Evolutionary conservation across 1,284 basidiomycete species (phyloP), one percentile per base, ranked within the genome.

Genomic region (Rhizoctonia solani): DNA sequence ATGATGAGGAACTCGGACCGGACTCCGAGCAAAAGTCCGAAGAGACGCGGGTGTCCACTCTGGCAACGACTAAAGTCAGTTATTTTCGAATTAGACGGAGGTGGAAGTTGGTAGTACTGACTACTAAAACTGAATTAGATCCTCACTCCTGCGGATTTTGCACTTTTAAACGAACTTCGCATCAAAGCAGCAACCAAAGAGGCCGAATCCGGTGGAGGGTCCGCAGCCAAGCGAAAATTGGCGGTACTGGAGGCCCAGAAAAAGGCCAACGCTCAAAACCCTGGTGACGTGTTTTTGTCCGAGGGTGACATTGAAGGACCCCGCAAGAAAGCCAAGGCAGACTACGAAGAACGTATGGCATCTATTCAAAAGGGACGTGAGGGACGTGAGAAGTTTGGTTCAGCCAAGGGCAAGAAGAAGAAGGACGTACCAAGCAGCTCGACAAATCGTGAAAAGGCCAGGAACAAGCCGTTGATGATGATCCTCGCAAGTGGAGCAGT

Each of bases 61-160:
- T 92, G 52, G 92, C 90, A 3, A 93, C 88, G 1, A 90, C 89
- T 29, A 93, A 93, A 79, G 92, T 87, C 68, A 16, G 76, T n/a
- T n/a, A n/a, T n/a, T n/a, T 70, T 71, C 34, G 29, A 54, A 37
- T 41, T 1, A 4, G n/a, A n/a, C n/a, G n/a, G n/a, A n/a, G n/a
- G n/a, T n/a, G n/a, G n/a, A n/a, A n/a, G n/a, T n/a, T n/a, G n/a
- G n/a, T n/a, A n/a, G n/a, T n/a, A 68, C 30, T 23, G 13, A 16
- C 23, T 42, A 29, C 56, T 55, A 16, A 56, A 29, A 23, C 46
- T 19, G 16, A 39, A 19, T 4, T 49, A 95, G 93, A 99, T 99
- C 74, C 86, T 99, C 37, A 99, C 97, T 0, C 97, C 97, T 0
- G 95, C 95, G 29, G 96, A 99, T 78, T 99, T 98, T 77, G 92